These are phyloP conservation scores for Alternaria triticina DNA, from an alignment of 2,329 filamentous ascomycete species.

Conservation along the genomic window DNA sequence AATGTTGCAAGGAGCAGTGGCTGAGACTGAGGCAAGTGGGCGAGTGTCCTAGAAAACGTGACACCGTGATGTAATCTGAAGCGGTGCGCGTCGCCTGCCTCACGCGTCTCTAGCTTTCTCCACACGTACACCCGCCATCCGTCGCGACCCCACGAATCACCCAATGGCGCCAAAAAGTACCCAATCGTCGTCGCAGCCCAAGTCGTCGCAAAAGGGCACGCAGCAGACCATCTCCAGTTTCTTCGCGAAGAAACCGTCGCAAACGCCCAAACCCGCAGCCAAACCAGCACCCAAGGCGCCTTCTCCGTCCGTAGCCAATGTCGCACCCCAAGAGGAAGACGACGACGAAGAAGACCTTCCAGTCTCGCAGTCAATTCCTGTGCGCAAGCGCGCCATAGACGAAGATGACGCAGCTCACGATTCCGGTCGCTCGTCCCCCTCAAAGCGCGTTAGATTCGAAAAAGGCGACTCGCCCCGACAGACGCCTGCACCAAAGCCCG, in stretches of 20 bases:
- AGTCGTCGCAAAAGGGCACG: conserved; percentile 61
- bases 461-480: conserved; percentile 26
- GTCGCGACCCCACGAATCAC: conserved; percentile 7
- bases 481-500: conserved; percentile 37
- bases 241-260: conserved; percentile 63
- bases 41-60: conserved; percentile 31
- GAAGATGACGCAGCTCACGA: conserved; percentile 49
- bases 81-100: conserved; percentile 12
- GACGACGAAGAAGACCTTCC: conserved; percentile 23
- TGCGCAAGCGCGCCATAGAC: conserved; percentile 42
- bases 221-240: conserved; percentile 88
- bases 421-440: conserved; percentile 28
- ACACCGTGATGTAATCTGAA: conserved; percentile 25
- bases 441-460: conserved; percentile 47
- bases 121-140: conserved; percentile 12
- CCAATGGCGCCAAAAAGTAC: conserved; percentile 48
- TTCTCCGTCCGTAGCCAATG: conserved; percentile 27
- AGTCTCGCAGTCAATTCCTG: conserved; percentile 5
- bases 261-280: conserved; percentile 38
- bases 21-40: too few relatives aligned
- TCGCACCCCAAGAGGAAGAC: background rate
- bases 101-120: conserved; percentile 22
- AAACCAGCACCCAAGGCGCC: conserved; percentile 19
- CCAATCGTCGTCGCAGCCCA: conserved; percentile 35
- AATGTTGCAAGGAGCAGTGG: too few relatives aligned